Evolutionary conservation across 176 grass and related monocot genomes (phyloP).

Genomic region (maize (Zea mays)): Zm-B73-REFERENCE-NAM-5.0 NC_050102.1:26991001-26991500

Average conservation of each 20-base stretch:
- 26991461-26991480: too few relatives aligned
- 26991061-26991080: too few relatives aligned
- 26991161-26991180: conserved; percentile 34
- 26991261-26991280: background rate
- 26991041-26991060: too few relatives aligned
- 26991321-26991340: conserved; percentile 21
- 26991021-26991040: conserved; percentile 28
- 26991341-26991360: background rate
- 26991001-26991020: background rate
- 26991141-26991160: conserved; percentile 11
- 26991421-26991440: too few relatives aligned
- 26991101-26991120: too few relatives aligned
- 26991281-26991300: background rate
- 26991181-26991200: conserved; percentile 30
- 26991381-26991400: background rate
- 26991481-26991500: conserved; percentile 71
- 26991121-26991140: too few relatives aligned
- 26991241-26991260: conserved; percentile 7
- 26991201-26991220: background rate
- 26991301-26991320: conserved; percentile 26
- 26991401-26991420: conserved; percentile 1
- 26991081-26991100: too few relatives aligned
- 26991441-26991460: too few relatives aligned
- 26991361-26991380: conserved; percentile 22
- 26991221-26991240: background rate